A percentile compares a stretch with the other conserved stretches of the same genome.
phyloP scores from a whole-genome alignment of 371 early-diverging fungal genomes.

The Mucor irregularis region DNA sequence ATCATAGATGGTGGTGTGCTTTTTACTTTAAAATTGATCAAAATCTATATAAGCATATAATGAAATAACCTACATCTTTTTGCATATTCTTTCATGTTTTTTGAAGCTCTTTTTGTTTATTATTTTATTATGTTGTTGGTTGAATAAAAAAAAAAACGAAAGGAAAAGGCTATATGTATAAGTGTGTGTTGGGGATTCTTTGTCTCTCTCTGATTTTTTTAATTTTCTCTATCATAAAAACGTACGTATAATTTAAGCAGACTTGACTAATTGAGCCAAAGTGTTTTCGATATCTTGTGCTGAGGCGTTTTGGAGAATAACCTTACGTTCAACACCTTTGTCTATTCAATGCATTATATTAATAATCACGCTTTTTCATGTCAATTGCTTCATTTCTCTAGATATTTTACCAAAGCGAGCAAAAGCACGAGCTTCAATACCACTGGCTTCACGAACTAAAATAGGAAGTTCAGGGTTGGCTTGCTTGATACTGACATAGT shows the following conservation, averaged over 20 bases:
- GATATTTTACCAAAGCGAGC: conserved; percentile 81
- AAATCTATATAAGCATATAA: no score
- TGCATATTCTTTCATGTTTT: no score
- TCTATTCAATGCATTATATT: conserved; percentile 46
- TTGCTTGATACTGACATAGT: conserved; percentile 79
- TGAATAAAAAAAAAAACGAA: no score
- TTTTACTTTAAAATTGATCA: no score
- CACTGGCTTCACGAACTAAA: conserved; percentile 86
- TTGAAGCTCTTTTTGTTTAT: no score
- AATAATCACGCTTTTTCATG: no score
- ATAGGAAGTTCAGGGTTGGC: conserved; percentile 90
- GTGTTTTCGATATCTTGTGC: conserved; percentile 72
- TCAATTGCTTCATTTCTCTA: no score
- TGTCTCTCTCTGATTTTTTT: not conserved
- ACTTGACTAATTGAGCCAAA: conserved; percentile 64
- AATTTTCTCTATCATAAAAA: not conserved
- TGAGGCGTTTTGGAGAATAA: conserved; percentile 72
- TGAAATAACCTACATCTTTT: no score
- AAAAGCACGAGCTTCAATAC: conserved; percentile 86
- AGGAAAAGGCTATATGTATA: no score
- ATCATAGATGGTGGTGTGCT: no score
- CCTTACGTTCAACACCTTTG: conserved; percentile 82
- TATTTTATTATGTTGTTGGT: no score
- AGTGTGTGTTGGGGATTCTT: not conserved
- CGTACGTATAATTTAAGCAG: conserved; percentile 37